A percentile compares a stretch with the other conserved stretches of the same genome.
Evolutionary conservation across 345 rosid genomes (phyloP).

Genomic region (Citrus glauca): DNA sequence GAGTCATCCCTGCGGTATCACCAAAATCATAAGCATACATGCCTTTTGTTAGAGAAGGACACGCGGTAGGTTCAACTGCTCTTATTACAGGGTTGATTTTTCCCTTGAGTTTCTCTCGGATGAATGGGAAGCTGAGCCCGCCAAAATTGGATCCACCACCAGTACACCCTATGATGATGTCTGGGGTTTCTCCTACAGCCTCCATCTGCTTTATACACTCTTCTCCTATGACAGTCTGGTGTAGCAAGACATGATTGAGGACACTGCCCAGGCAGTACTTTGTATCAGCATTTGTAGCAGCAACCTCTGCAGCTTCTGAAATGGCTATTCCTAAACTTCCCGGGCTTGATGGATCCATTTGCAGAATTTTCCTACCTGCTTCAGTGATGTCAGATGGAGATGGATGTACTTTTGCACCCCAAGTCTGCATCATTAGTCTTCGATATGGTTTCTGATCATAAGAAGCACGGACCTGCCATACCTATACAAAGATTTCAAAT

Average conservation of each 20-base stretch:
- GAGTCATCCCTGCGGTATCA: constrained; percentile 88
- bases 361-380: constrained; percentile 68
- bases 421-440: constrained; percentile 93
- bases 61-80: constrained; percentile 89
- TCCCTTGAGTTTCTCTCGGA: constrained; percentile 82
- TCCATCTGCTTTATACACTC: constrained; percentile 89
- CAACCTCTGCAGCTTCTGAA: constrained; percentile 95
- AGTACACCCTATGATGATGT: constrained; percentile 84
- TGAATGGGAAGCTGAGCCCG: constrained; percentile 88
- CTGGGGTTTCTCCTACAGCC: constrained; percentile 74
- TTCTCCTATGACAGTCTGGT: constrained; percentile 92
- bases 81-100: constrained; percentile 72
- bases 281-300: constrained; percentile 60
- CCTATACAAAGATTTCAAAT: constrained; percentile 34
- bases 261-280: constrained; percentile 94
- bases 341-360: constrained; percentile 58
- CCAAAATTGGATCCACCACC: constrained; percentile 98
- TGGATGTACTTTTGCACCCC: constrained; percentile 96
- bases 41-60: constrained; percentile 89
- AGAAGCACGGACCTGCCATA: constrained; percentile 97
- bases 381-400: constrained; percentile 75
- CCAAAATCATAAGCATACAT: constrained; percentile 86
- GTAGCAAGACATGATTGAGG: constrained; percentile 85
- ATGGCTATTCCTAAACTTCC: constrained; percentile 98
- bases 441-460: constrained; percentile 94